These are phyloP conservation scores for Termitomyces sp. DNA, from an alignment of 768 basidiomycete species.

Conservation along the genomic window DNA sequence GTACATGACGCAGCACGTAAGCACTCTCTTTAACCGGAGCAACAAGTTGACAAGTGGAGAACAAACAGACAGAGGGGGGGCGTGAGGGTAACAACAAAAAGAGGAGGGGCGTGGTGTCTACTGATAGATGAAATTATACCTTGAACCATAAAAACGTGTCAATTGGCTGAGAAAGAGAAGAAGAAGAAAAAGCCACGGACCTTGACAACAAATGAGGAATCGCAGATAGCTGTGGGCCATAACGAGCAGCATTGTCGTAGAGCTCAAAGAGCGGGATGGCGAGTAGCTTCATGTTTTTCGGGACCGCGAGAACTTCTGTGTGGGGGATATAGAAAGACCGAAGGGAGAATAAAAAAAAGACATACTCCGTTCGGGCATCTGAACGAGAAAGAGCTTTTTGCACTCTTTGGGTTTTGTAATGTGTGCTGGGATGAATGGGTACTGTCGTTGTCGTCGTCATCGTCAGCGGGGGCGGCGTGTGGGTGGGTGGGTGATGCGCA, in stretches of 20 bases:
- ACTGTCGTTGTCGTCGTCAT: too few relatives aligned
- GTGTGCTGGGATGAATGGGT: conserved; percentile 92
- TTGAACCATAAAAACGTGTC: conserved; percentile 17
- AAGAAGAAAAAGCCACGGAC: conserved; percentile 33
- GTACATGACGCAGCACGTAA: conserved; percentile 3
- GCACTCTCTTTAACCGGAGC: conserved; percentile 3
- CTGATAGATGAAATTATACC: conserved; percentile 82
- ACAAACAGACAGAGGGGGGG: too few relatives aligned
- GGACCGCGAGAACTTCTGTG: conserved; percentile 91
- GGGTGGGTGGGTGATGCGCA: conserved; percentile 33
- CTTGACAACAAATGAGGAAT: conserved; percentile 90
- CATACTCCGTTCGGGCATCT: conserved; percentile 93
- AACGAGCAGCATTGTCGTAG: conserved; percentile 95
- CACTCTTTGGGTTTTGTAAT: conserved; percentile 98
- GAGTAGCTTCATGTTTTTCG: conserved; percentile 98
- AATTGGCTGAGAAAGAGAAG: conserved; percentile 22
- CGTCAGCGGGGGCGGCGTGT: neutral
- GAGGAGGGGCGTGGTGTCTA: too few relatives aligned
- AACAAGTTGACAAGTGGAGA: too few relatives aligned
- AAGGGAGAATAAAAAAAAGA: conserved; percentile 5
- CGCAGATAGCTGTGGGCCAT: conserved; percentile 92
- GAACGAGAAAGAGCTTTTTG: conserved; percentile 93
- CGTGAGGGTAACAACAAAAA: too few relatives aligned
- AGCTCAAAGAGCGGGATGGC: conserved; percentile 96
- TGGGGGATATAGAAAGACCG: neutral